Conservation (phyloP, 2,329 filamentous ascomycete genomes). For the Pezicula carpinea region DNA sequence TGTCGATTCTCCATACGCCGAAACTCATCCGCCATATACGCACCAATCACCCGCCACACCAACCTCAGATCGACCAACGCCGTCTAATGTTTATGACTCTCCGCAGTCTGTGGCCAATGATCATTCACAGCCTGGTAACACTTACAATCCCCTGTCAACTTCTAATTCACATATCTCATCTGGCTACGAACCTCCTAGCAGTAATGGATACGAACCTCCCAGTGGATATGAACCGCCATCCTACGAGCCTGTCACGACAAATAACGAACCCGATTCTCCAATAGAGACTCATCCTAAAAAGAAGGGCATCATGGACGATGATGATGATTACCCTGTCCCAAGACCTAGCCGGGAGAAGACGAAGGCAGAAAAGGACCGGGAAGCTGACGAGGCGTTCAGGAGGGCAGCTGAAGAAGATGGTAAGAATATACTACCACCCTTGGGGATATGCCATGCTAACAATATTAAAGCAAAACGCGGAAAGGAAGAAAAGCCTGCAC, state of each 20-base stretch:
- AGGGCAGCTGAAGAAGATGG: constrained; percentile 76
- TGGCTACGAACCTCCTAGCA: constrained; percentile 22
- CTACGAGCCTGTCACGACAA: constrained; percentile 46
- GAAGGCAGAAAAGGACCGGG: constrained; percentile 66
- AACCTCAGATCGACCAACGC: constrained; percentile 10
- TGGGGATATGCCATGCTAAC: constrained; percentile 6
- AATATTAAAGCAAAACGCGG: constrained; percentile 54
- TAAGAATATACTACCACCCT: constrained; percentile 33
- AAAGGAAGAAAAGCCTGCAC: constrained; percentile 43
- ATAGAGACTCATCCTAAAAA: constrained; percentile 58
- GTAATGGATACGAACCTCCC: constrained; percentile 23
- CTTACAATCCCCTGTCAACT: constrained; percentile 13
- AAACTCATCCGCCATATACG: constrained; percentile 11
- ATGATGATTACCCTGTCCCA: constrained; percentile 57
- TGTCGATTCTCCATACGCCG: constrained; percentile 11
- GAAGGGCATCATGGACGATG: constrained; percentile 77
- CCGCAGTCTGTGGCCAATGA: constrained; percentile 18
- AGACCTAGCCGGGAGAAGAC: constrained; percentile 48
- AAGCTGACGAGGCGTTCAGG: constrained; percentile 80
- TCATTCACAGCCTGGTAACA: constrained; percentile 8
- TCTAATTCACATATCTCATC: constrained; percentile 19
- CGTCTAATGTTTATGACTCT: constrained; percentile 15
- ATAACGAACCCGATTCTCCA: constrained; percentile 36
- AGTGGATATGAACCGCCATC: constrained; percentile 57
- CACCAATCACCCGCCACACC: constrained; percentile 12